These are phyloP conservation scores for Aspergillus pseudotamarii DNA, from an alignment of 2,329 filamentous ascomycete genomes.

Conservation along the genomic window DNA sequence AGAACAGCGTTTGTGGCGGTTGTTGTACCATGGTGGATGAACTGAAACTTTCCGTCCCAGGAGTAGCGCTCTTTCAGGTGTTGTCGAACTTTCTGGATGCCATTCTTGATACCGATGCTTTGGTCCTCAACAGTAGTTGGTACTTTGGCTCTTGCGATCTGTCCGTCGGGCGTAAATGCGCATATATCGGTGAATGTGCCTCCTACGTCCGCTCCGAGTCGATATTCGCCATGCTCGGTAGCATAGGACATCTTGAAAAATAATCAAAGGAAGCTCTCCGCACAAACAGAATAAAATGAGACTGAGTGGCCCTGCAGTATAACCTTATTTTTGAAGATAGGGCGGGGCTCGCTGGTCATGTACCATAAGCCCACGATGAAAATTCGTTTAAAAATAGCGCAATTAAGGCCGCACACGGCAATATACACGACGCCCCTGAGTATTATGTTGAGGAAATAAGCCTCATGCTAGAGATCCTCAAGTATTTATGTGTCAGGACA, in stretches of 20 bases:
- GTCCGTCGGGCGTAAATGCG: slow-evolving; percentile 49
- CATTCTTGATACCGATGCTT: slow-evolving; percentile 51
- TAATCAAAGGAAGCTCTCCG: neutral
- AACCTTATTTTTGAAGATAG: neutral
- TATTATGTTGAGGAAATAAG: neutral
- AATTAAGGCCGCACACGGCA: neutral
- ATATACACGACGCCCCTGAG: neutral
- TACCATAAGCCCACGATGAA: neutral
- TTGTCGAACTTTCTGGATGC: slow-evolving; percentile 46
- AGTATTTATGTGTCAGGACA: neutral
- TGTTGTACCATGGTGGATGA: slow-evolving; percentile 55
- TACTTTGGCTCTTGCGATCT: slow-evolving; percentile 50
- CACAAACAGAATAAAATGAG: neutral
- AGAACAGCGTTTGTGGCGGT: slow-evolving; percentile 55
- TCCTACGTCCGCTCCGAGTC: slow-evolving; percentile 32
- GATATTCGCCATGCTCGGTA: slow-evolving; percentile 6
- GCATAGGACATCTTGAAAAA: neutral
- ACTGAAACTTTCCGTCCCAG: slow-evolving; percentile 51
- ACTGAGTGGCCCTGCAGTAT: neutral
- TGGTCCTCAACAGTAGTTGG: slow-evolving; percentile 51
- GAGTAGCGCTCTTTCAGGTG: slow-evolving; percentile 41
- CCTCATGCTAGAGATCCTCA: neutral
- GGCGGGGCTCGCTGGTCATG: neutral
- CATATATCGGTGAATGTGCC: slow-evolving; percentile 55
- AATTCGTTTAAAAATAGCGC: neutral